Conservation (phyloP, 148 eudicot genomes). For the Heliamphora exappendiculata region DNA sequence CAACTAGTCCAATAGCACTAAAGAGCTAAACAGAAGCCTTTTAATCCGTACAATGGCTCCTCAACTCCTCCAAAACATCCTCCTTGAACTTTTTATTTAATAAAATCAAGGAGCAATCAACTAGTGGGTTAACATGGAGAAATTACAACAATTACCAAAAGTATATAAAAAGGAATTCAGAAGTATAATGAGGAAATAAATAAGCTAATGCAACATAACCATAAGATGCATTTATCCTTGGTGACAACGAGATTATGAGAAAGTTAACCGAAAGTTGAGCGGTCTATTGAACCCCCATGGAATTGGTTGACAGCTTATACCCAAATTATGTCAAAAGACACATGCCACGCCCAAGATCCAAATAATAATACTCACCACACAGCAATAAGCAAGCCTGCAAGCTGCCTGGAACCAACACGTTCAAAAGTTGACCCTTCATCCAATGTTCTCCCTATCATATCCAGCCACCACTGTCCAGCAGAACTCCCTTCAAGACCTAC, state of each 20-base stretch:
- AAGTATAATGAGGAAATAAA: neutral
- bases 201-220: neutral
- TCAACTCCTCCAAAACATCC: neutral
- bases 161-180: neutral
- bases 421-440: constrained; percentile 87
- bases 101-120: neutral
- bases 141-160: neutral
- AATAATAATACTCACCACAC: constrained; percentile 65
- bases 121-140: neutral
- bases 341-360: neutral
- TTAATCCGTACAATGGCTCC: neutral
- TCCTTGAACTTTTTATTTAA: neutral
- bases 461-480: constrained; percentile 98
- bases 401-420: constrained; percentile 91
- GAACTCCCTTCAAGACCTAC: constrained; percentile 96
- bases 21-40: neutral
- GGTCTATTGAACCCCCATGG: neutral
- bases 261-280: neutral
- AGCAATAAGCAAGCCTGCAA: constrained; percentile 88
- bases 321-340: neutral
- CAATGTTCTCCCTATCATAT: constrained; percentile 70
- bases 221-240: neutral
- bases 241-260: neutral
- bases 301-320: neutral
- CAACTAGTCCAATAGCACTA: neutral